Conservation (phyloP, 2,329 filamentous ascomycete species). For the Monilinia fructigena region DNA sequence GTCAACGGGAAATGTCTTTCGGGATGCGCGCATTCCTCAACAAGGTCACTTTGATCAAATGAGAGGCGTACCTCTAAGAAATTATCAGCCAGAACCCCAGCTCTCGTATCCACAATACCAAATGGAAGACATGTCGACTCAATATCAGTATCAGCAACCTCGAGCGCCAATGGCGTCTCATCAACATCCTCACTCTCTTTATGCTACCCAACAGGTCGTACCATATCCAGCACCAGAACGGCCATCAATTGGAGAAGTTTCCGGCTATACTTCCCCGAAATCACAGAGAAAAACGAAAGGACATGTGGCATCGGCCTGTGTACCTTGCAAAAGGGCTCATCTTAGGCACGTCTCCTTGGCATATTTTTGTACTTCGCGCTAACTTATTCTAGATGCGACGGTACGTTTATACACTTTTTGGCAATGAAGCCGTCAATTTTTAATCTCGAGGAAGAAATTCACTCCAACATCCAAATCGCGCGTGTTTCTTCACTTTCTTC, state of each 20-base stretch:
- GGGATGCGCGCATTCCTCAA: constrained; percentile 40
- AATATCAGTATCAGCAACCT: constrained; percentile 32
- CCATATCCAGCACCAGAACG: constrained; percentile 35
- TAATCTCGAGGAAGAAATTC: background rate
- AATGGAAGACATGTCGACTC: constrained; percentile 32
- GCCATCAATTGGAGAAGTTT: constrained; percentile 46
- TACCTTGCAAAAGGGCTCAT: constrained; percentile 83
- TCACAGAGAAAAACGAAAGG: constrained; percentile 70
- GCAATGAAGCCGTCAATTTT: constrained; percentile 24
- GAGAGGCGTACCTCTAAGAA: constrained; percentile 39
- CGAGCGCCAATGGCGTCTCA: constrained; percentile 30
- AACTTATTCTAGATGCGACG: constrained; percentile 55
- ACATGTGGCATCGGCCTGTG: constrained; percentile 80
- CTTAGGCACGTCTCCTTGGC: constrained; percentile 51
- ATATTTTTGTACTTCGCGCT: constrained; percentile 33
- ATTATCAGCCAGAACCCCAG: constrained; percentile 43
- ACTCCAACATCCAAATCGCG: background rate
- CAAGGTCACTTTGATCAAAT: constrained; percentile 34
- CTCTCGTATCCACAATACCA: constrained; percentile 33
- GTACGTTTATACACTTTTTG: constrained; percentile 49
- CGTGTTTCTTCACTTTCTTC: background rate
- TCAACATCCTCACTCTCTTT: constrained; percentile 31
- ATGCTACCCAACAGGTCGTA: constrained; percentile 29
- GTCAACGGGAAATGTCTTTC: constrained; percentile 51
- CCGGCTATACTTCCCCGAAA: constrained; percentile 55